Base-by-base conservation (phyloP, 495 filamentous ascomycete species). In the Daldinia grandis region DNA sequence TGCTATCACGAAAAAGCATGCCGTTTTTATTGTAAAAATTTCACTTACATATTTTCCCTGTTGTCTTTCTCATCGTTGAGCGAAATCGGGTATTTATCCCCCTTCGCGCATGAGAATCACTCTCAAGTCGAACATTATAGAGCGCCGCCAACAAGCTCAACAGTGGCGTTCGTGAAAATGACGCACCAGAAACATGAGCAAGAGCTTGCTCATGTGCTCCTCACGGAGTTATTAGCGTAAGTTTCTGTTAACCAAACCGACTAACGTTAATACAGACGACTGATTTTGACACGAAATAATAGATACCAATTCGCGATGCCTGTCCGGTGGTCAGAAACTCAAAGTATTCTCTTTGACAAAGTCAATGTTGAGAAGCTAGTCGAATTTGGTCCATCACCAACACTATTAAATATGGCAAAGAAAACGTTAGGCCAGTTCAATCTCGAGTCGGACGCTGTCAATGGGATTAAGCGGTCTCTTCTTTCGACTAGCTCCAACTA, bases 401-500 rank as follows among this genome's bases (percentile, higher is more conserved):
- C 93, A 31, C 84, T 96, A 21, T 90, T 93, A 72, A 92, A 88
- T 57, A 96, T 96, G 93, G 93, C 93, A 27, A 92, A 92, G 79
- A 87, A 93, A 62, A 96, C 93, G 21, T 82, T 96, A 30, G 90
- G 91, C 53, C 90, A 91, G 71, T 95, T 95, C 79, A 95, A 96
- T 78, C 91, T 95, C 82, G 91, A 92, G 66, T 94, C 94, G 73
- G 93, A 96, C 81, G 92, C 93, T 55, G 93, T 93, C 25, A 90
- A 90, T 64, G 94, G 92, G 6, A 87, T 95, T n/a, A 91, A 93
- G 77, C 88, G 93, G 65, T 91, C 94, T 79, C 94, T 96, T 80
- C 87, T 95, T 38, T 95, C 92, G 80, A 95, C 95, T 81, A 95
- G 93, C 78, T 93, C 95, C 76, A 93, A 96, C 76, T 90, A 92